These are phyloP conservation scores for Epichloe sp. DNA, from an alignment of 2,329 filamentous ascomycete species.

Conservation along the genomic window DNA sequence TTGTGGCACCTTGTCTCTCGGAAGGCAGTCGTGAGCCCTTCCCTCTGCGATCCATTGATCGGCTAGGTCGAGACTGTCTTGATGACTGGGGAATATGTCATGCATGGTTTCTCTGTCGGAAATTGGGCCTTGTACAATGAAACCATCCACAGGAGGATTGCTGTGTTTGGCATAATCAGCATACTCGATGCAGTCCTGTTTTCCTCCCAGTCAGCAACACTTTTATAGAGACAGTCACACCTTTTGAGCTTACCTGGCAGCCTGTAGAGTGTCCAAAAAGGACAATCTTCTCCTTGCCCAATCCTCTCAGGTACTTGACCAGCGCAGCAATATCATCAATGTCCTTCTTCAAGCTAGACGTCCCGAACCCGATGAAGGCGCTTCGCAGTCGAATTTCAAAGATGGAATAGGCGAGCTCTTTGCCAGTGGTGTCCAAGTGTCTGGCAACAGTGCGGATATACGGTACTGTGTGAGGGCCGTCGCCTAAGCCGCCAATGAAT, in stretches of 20 bases:
- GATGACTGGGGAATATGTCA: conserved; percentile 31
- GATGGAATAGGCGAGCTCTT: conserved; percentile 33
- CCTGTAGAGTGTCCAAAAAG: conserved; percentile 47
- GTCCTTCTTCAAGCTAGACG: conserved; percentile 35
- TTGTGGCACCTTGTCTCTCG: conserved; percentile 27
- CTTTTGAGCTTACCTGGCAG: conserved; percentile 31
- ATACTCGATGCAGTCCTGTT: conserved; percentile 44
- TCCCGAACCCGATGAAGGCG: conserved; percentile 40
- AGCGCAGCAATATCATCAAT: conserved; percentile 39
- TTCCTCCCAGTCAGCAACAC: neutral
- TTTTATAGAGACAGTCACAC: neutral
- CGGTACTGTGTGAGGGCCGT: conserved; percentile 52
- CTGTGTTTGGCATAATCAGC: conserved; percentile 27
- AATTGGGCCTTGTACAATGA: conserved; percentile 68
- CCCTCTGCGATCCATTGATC: conserved; percentile 41
- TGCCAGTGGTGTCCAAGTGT: conserved; percentile 22
- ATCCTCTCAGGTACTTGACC: conserved; percentile 38
- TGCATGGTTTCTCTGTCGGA: conserved; percentile 58
- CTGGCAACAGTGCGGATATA: conserved; percentile 39
- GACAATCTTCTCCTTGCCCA: conserved; percentile 38
- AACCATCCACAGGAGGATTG: conserved; percentile 51
- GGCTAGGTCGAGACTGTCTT: conserved; percentile 34
- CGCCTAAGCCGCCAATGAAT: conserved; percentile 57
- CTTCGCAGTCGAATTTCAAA: conserved; percentile 44
- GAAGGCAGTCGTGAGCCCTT: conserved; percentile 40